A percentile compares a stretch with the other conserved stretches of the same genome.
phyloP scores from a whole-genome alignment of 306 rosid species.

The Fagus crenata region DNA sequence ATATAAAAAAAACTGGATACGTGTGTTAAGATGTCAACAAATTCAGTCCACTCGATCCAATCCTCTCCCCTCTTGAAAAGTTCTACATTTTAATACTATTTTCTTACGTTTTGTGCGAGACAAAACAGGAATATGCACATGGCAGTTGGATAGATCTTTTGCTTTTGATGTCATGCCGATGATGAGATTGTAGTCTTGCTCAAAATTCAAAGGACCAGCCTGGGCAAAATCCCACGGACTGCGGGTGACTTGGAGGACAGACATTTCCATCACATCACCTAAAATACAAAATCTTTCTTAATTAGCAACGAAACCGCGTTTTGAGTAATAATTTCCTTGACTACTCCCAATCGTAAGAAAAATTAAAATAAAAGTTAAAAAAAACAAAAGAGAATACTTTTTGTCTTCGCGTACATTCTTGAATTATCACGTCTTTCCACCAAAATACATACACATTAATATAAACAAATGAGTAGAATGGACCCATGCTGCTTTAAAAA shows the following conservation, averaged over 20 bases:
- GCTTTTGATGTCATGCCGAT: neutral
- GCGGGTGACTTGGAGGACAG: slow-evolving; percentile 12
- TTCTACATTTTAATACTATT: too few relatives aligned
- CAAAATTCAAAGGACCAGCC: slow-evolving; percentile 23
- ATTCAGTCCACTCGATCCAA: too few relatives aligned
- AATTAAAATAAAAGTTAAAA: slow-evolving; percentile 4
- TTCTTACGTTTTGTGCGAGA: slow-evolving; percentile 19
- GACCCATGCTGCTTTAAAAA: too few relatives aligned
- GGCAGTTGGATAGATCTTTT: slow-evolving; percentile 25
- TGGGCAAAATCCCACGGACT: slow-evolving; percentile 31
- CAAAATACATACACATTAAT: too few relatives aligned
- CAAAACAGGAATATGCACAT: slow-evolving; percentile 42
- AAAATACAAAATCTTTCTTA: slow-evolving; percentile 23
- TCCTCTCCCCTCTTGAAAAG: neutral
- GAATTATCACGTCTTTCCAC: too few relatives aligned
- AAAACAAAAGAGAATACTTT: neutral
- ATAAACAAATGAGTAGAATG: too few relatives aligned
- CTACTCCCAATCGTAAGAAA: slow-evolving; percentile 21
- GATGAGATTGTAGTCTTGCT: slow-evolving; percentile 6
- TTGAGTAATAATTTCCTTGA: slow-evolving; percentile 13
- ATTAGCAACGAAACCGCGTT: slow-evolving; percentile 55
- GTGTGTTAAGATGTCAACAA: too few relatives aligned
- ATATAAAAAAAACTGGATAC: too few relatives aligned
- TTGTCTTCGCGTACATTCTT: too few relatives aligned
- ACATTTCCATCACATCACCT: slow-evolving; percentile 38